Evolutionary conservation across 2,329 filamentous ascomycete species (phyloP), one percentile per base, ranked within the genome.

Genomic region (Passalora sequoiae): DNA sequence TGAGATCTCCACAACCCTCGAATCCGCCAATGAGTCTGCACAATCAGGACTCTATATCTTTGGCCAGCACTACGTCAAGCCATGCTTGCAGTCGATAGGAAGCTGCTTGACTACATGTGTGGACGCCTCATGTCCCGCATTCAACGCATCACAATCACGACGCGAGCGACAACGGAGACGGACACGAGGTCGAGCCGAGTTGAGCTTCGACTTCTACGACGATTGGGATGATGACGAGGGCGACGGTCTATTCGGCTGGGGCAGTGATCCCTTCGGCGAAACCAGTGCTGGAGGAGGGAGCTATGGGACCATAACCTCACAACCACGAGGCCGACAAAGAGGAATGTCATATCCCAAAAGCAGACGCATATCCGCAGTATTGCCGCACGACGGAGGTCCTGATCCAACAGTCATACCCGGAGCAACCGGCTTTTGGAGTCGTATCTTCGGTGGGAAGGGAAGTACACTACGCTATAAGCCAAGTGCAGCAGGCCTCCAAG

Each of bases 181-280:
- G 16, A 66, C 69, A 43, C 64, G 71, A 48, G 80, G 78, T 2
- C 67, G 80, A 39, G 85, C 89, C 20, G 89, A 96, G 66, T 79
- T 85, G 58, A 89, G 80, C 59, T 97, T 97, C 63, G 91, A 96
- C 65, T 97, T 97, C 64, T 97, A 97, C 69, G 91, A 96, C 66
- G 91, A 96, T 66, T 97, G 91, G 91, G 88, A 95, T 49, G 74
- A 77, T 33, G 75, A 80, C 42, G 75, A 77, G 38, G 72, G 71
- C 24, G 76, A 80, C 28, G 76, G 81, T 0, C 65, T 91, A 36
- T 69, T 89, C 40, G 83, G 80, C 86, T 82, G 83, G 28, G 68
- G 57, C 1, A 81, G 77, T 55, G 89, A 94, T 58, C 89, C 94
- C 61, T 81, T 94, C 70, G 91, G 95, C 50, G 69, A 95, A 12